Evolutionary conservation across 176 grass and related monocot species (phyloP).

Genomic region (Triticum dicoccoides): DNA sequence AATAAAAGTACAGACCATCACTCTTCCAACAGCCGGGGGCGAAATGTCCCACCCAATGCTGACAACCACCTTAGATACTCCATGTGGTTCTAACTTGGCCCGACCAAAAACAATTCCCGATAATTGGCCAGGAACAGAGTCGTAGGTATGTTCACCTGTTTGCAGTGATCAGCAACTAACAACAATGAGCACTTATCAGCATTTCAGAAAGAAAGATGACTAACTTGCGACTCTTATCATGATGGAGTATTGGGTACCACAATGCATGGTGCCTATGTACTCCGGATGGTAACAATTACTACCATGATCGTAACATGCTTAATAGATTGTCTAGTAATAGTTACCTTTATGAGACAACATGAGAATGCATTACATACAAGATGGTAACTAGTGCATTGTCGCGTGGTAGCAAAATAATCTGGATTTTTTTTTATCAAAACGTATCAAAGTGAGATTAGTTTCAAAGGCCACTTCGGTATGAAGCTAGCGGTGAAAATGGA

Average conservation of each 20-base stretch:
- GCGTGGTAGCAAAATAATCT: not conserved
- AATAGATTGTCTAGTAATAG: not conserved
- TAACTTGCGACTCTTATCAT: not conserved
- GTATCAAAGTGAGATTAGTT: not conserved
- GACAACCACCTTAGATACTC: conserved; percentile 47
- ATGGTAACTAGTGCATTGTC: not conserved
- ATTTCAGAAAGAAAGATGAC: not conserved
- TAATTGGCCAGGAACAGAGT: conserved; percentile 62
- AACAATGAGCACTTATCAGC: not conserved
- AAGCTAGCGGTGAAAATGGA: not conserved
- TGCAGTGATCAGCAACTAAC: conserved; percentile 11
- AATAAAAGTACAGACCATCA: conserved; percentile 42
- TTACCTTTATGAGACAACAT: not conserved
- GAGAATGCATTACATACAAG: not conserved
- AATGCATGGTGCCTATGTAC: not conserved
- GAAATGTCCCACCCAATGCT: conserved; percentile 68
- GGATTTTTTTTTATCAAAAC: not conserved
- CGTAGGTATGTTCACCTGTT: conserved; percentile 51
- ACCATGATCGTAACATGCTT: not conserved
- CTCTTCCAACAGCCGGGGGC: conserved; percentile 33
- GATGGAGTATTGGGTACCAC: not conserved
- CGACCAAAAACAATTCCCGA: conserved; percentile 72
- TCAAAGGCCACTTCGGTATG: no score
- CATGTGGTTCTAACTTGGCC: conserved; percentile 45
- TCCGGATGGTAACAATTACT: no score